A percentile compares a stretch with the other conserved stretches of the same genome.
Evolutionary conservation across 805 yeast genomes (phyloP).

Genomic region (Zygotorulaspora florentina): DNA sequence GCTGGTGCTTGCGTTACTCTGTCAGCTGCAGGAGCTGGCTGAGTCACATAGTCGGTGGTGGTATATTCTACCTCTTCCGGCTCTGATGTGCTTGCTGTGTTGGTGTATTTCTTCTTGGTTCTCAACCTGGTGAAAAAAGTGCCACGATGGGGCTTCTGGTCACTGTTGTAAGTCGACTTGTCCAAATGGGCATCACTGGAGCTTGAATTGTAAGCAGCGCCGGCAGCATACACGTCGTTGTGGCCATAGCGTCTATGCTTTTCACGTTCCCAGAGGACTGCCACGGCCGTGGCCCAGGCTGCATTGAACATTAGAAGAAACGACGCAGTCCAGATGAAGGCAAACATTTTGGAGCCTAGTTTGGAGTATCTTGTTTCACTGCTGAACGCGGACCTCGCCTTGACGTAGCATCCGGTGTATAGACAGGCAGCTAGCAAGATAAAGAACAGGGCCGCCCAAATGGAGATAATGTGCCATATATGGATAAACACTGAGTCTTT

Average conservation of each 20-base stretch:
- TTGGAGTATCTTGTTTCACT: conserved; percentile 40
- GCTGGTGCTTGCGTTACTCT: conserved; percentile 1
- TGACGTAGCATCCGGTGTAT: conserved; percentile 52
- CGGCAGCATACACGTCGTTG: conserved; percentile 4
- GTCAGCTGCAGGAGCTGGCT: conserved; percentile 1
- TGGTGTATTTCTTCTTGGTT: conserved; percentile 9
- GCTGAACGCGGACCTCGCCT: conserved; percentile 47
- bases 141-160: conserved; percentile 1
- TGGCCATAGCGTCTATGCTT: conserved; percentile 4
- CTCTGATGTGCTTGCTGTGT: conserved; percentile 4
- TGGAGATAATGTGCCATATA: conserved; percentile 18
- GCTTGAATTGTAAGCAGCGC: conserved; percentile 9
- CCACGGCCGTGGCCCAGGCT: conserved; percentile 22
- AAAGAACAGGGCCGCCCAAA: conserved; percentile 43
- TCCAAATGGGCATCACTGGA: conserved; percentile 17
- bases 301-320: conserved; percentile 14
- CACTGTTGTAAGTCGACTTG: conserved; percentile 18
- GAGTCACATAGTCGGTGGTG: conserved; percentile 8
- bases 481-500: conserved; percentile 18
- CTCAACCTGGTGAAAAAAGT: conserved; percentile 14
- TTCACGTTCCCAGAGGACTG: conserved; percentile 10
- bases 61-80: conserved; percentile 10
- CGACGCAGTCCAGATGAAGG: conserved; percentile 51
- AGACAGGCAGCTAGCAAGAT: conserved; percentile 44
- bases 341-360: conserved; percentile 50